Evolutionary conservation across 2,329 filamentous ascomycete genomes (phyloP).

Genomic region (Fulvia fulva): DNA sequence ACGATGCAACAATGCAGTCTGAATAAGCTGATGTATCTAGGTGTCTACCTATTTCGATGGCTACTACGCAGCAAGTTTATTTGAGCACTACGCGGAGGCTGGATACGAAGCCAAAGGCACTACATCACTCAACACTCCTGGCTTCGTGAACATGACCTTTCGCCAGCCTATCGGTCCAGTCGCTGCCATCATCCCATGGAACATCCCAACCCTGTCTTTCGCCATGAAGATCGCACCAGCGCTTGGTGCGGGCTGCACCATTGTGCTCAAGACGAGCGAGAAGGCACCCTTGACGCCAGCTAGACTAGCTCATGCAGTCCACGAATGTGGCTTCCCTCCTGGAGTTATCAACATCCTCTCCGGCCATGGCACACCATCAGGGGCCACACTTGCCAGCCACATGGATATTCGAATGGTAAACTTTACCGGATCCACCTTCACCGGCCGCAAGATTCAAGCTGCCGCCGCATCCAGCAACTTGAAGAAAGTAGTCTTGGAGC

Average conservation of each 20-base stretch:
- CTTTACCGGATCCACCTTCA: constrained; percentile 70
- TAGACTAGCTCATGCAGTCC: constrained; percentile 20
- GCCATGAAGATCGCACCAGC: constrained; percentile 71
- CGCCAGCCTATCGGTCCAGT: constrained; percentile 30
- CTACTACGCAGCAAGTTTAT: constrained; percentile 26
- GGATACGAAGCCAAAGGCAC: constrained; percentile 42
- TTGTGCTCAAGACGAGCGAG: constrained; percentile 51
- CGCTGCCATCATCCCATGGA: constrained; percentile 73
- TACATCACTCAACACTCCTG: constrained; percentile 48
- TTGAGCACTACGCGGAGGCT: constrained; percentile 44
- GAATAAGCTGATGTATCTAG: constrained; percentile 6
- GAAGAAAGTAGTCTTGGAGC: constrained; percentile 58
- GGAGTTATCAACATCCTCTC: constrained; percentile 70
- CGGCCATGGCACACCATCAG: constrained; percentile 56
- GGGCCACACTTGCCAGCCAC: constrained; percentile 63
- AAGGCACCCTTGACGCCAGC: constrained; percentile 50
- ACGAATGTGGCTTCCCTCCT: constrained; percentile 68
- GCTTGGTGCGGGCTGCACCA: constrained; percentile 37
- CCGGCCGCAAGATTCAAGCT: constrained; percentile 44
- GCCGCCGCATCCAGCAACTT: constrained; percentile 36
- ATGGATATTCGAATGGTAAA: constrained; percentile 65
- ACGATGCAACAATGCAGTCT: neutral
- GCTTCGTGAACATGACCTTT: constrained; percentile 41
- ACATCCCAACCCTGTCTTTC: constrained; percentile 72
- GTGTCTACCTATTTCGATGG: constrained; percentile 38